phyloP scores from a whole-genome alignment of 176 grass and related monocot genomes.

The Oryza officinalis region DNA sequence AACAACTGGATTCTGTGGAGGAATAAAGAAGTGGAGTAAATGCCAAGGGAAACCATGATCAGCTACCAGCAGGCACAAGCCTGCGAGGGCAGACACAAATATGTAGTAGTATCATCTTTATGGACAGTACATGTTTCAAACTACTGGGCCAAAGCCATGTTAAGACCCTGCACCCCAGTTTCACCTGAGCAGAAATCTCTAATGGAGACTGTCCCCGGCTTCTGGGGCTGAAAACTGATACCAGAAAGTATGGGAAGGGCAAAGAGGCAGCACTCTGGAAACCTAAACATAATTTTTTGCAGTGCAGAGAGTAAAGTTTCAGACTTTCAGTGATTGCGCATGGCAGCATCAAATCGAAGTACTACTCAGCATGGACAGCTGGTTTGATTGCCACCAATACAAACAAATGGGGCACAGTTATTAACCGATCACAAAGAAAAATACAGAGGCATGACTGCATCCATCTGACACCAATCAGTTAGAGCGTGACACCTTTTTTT shows the following conservation, averaged over 20 bases:
- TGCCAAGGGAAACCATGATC: constrained; percentile 35
- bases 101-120: constrained; percentile 35
- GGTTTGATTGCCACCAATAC: constrained; percentile 11
- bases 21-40: constrained; percentile 41
- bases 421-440: background rate
- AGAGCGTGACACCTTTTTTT: background rate
- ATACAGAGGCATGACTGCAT: background rate
- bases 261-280: constrained; percentile 35
- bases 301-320: constrained; percentile 27
- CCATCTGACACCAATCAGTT: constrained; percentile 28
- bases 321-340: constrained; percentile 19
- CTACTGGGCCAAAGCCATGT: constrained; percentile 33
- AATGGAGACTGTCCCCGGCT: background rate
- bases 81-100: constrained; percentile 37
- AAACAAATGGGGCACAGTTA: constrained; percentile 11
- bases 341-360: constrained; percentile 9
- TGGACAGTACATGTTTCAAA: constrained; percentile 17
- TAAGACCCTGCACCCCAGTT: constrained; percentile 32
- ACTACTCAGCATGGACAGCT: constrained; percentile 29
- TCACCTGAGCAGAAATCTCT: constrained; percentile 35
- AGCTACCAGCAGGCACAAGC: constrained; percentile 36
- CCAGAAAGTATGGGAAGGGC: constrained; percentile 36
- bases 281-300: constrained; percentile 28
- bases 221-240: constrained; percentile 29
- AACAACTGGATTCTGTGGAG: constrained; percentile 17